phyloP scores from a whole-genome alignment of 1,139 yeast species.

The Kluyveromyces marxianus region DNA sequence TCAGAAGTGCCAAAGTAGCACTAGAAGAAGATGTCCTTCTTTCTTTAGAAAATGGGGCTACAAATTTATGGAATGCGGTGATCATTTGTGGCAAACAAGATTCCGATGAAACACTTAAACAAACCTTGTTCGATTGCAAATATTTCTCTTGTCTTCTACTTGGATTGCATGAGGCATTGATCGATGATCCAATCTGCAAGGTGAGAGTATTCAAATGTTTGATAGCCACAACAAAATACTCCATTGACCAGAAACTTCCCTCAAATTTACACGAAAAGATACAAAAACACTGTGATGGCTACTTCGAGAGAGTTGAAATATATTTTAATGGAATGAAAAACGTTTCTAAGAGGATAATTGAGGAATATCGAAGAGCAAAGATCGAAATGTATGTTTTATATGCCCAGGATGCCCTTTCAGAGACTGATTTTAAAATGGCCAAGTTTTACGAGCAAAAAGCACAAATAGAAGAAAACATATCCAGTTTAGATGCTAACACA shows the following conservation, averaged over 20 bases:
- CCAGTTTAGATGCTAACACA: conserved; percentile 10
- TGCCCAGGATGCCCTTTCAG: conserved; percentile 14
- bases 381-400: conserved; percentile 16
- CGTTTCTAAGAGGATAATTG: not conserved
- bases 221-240: conserved; percentile 11
- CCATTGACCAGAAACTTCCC: conserved; percentile 9
- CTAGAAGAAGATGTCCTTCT: conserved; percentile 12
- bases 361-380: conserved; percentile 12
- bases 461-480: conserved; percentile 8
- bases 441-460: conserved; percentile 14
- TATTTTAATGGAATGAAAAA: not conserved
- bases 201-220: conserved; percentile 18
- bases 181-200: conserved; percentile 7
- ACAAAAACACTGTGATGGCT: conserved; percentile 12
- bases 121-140: conserved; percentile 13
- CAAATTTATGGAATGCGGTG: conserved; percentile 22
- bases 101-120: conserved; percentile 1
- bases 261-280: conserved; percentile 2
- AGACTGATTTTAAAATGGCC: conserved; percentile 19
- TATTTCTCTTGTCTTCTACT: conserved; percentile 18
- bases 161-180: conserved; percentile 16
- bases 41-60: conserved; percentile 19
- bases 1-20: conserved; percentile 12
- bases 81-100: conserved; percentile 14
- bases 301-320: conserved; percentile 9